Percentiles rank a stretch among this genome's conserved stretches.
phyloP scores from a whole-genome alignment of 192 early-diverging fungal species.

The Podochytrium sp. region DNA sequence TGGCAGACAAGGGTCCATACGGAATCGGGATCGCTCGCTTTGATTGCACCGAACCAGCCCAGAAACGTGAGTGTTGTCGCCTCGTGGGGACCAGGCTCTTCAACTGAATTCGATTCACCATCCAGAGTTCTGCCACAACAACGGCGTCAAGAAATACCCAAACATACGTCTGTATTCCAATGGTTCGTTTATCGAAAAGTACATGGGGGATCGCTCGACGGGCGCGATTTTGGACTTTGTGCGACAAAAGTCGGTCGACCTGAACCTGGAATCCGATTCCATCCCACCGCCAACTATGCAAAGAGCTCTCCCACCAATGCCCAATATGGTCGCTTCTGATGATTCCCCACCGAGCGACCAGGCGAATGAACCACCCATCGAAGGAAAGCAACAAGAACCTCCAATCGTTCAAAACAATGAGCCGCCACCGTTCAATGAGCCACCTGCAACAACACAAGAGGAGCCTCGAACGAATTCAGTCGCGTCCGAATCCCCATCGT shows the following conservation, averaged over 20 bases:
- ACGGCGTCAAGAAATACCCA: conserved; percentile 19
- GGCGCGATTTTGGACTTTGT: conserved; percentile 8
- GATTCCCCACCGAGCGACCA: background rate
- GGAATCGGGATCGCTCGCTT: conserved; percentile 16
- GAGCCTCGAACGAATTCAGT: background rate
- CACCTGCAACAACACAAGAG: background rate
- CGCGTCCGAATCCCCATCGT: no score
- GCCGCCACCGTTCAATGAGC: background rate
- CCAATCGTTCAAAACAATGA: no score
- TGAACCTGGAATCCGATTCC: background rate
- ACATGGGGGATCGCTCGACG: background rate
- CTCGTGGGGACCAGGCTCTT: background rate
- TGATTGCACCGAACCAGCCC: background rate
- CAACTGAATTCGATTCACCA: background rate
- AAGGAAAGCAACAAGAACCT: background rate
- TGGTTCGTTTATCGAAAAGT: conserved; percentile 22
- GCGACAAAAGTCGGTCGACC: background rate
- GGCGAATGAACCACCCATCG: no score
- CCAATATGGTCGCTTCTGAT: background rate
- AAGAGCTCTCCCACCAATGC: conserved; percentile 10
- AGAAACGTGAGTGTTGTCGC: background rate
- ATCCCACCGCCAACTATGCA: background rate
- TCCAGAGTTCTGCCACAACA: conserved; percentile 10
- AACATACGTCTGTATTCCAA: conserved; percentile 9
- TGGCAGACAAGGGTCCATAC: background rate